Conservation (phyloP, 305 asterid genomes). For the Fraxinus sp. region DNA sequence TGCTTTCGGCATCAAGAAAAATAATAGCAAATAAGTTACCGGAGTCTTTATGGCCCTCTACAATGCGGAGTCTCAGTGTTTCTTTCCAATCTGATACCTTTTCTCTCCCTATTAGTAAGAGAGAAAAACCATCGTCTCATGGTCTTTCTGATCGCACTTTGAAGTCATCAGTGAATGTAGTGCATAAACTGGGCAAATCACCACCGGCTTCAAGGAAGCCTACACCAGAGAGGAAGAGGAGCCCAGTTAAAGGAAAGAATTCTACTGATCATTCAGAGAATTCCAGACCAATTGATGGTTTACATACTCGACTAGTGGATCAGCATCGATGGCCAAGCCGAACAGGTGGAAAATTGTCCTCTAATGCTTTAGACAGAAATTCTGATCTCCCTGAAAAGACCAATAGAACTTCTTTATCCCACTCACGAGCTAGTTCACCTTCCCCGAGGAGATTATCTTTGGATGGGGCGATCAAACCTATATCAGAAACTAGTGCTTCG, state of each 20-base stretch:
- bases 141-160: constrained; percentile 40
- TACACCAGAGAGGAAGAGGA: constrained; percentile 75
- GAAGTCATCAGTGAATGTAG: constrained; percentile 47
- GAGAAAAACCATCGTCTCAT: constrained; percentile 53
- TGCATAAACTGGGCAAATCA: constrained; percentile 34
- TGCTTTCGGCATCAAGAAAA: constrained; percentile 50
- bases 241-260: constrained; percentile 66
- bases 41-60: constrained; percentile 86
- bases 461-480: constrained; percentile 49
- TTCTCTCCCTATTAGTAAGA: constrained; percentile 49
- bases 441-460: constrained; percentile 45
- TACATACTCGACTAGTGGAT: constrained; percentile 39
- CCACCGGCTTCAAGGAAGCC: constrained; percentile 52
- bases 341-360: constrained; percentile 38
- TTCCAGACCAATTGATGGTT: constrained; percentile 54
- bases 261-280: constrained; percentile 63
- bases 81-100: constrained; percentile 62
- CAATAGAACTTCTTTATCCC: constrained; percentile 25
- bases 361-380: constrained; percentile 32
- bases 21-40: constrained; percentile 45
- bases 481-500: constrained; percentile 53
- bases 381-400: constrained; percentile 45
- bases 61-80: constrained; percentile 64
- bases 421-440: constrained; percentile 28
- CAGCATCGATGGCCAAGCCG: constrained; percentile 59